Evolutionary conservation across 305 asterid species (phyloP), one percentile per base, ranked within the genome.

Genomic region (Striga hermonthica): DNA sequence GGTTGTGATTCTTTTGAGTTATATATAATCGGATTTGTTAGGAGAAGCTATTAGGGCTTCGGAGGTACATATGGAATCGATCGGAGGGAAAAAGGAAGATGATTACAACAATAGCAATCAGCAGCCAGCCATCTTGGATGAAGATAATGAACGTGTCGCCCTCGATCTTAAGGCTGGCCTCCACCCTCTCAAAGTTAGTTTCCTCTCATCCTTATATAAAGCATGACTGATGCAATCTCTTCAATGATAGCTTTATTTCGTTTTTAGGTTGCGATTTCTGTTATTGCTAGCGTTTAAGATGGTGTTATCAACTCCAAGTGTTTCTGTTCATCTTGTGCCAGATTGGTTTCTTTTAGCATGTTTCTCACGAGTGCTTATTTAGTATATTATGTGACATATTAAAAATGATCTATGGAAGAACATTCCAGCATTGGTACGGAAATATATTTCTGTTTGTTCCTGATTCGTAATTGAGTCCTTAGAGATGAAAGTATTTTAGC

Each of bases 181-280:
- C 58, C 95, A 91, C 61, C 96, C 97, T 62, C 97, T 91, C 75
- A 88, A 79, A 78, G 97, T 90, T 67, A 44, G 74, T 59, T 11
- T 36, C 13, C 52, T 55, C 38, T 31, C 62, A 36, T 22, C 31
- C 31, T 22, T 22, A 22, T 22, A 22, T 22, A 22, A 22, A 22
- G 31, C 2, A 22, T 22, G 31, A 22, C 1, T 22, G 31, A 22
- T 22, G 31, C 1, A 22, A 22, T 22, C 31, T 22, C 31, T 22
- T 22, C 31, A 22, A 22, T 22, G 31, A 22, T 43, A 3, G 13
- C 11, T 13, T 56, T 35, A 7, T 38, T 0, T 1, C 6, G 49
- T 10, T 62, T 15, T 45, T 43, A 39, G 10, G 9, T n/a, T 14
- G 55, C 62, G 55, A 7, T 41, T 41, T n/a, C 9, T 14, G 55